These are phyloP conservation scores for Acmispon strigosus DNA, from an alignment of 306 rosid species.

Conservation along the genomic window DNA sequence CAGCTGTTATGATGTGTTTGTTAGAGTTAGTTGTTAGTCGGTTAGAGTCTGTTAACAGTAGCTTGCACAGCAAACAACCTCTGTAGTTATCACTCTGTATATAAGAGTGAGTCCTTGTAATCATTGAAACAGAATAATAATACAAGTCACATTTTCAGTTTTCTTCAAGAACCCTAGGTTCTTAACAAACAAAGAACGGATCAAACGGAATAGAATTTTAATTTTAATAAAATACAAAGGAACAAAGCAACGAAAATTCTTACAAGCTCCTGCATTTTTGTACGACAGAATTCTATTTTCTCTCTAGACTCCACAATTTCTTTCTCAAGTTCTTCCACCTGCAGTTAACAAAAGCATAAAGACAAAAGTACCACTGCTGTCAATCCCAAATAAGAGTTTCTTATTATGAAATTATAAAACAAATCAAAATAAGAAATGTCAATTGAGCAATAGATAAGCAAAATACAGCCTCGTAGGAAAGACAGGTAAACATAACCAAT, in stretches of 20 bases:
- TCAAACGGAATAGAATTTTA: neutral
- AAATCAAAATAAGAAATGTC: neutral
- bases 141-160: no score
- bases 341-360: slow-evolving; percentile 25
- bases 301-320: slow-evolving; percentile 70
- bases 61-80: no score
- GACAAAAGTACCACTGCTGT: neutral
- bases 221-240: slow-evolving; percentile 16
- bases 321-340: slow-evolving; percentile 95
- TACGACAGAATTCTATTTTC: slow-evolving; percentile 71
- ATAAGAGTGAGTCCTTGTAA: no score
- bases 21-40: no score
- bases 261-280: slow-evolving; percentile 97
- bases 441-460: neutral
- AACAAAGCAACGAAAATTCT: slow-evolving; percentile 35
- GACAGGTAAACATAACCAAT: neutral
- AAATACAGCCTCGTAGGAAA: neutral
- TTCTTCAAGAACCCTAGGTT: no score
- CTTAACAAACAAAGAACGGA: neutral
- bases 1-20: no score
- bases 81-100: no score
- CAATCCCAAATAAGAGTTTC: neutral
- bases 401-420: neutral
- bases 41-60: no score
- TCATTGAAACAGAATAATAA: no score